Base-by-base conservation (phyloP, 139 green algal genomes). In the Chlamydomonas sphaeroides region DNA sequence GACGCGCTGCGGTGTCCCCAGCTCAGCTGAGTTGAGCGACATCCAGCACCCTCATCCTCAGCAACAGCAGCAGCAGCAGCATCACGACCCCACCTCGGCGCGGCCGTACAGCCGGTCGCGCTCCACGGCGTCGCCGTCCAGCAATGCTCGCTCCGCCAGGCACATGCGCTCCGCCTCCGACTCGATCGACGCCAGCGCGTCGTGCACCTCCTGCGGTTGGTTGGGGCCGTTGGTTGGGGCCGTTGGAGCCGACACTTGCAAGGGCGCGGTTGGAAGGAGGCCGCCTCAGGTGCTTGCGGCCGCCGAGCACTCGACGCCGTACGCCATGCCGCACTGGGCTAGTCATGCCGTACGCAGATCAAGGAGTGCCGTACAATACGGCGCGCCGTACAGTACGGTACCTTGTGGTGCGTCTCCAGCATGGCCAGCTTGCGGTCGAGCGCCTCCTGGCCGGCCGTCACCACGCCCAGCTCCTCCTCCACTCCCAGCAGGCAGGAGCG, bases 381-480 rank as follows among this genome's bases (percentile, higher is more conserved):
- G n/a, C n/a, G n/a, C n/a, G n/a, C n/a, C n/a, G n/a, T n/a, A n/a
- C n/a, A n/a, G n/a, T n/a, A n/a, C n/a, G n/a, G 69, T 33, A 88
- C 89, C 84, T 94, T 94, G 80, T 98, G 95, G 74, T 98, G 95
- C 28, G 89, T 95, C 86, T 98, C 95, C 62, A 98, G 88, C 87
- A 97, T 90, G 71, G 84, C 86, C 87, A 98, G 88, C 90, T 97
- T 95, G 57, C 86, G 79, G 77, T 98, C 95, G 56, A 98, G 88
- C 1, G 91, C 86, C 26, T 94, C 90, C 85, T 98, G 94, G 0
- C 86, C 88, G 7, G 92, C 90, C 38, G 89, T 78, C 70, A 80
- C 74, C 74, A 80, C 74, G 48, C 74, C 74, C 53, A 90, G 73
- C 59, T 85, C 83, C 30, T 69, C 83, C 88, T 98, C 95, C 57